A percentile compares a stretch with the other conserved stretches of the same genome.
These are phyloP conservation scores for Ustilago xerochloae DNA, from an alignment of 1,284 basidiomycete genomes.

Conservation along the genomic window DNA sequence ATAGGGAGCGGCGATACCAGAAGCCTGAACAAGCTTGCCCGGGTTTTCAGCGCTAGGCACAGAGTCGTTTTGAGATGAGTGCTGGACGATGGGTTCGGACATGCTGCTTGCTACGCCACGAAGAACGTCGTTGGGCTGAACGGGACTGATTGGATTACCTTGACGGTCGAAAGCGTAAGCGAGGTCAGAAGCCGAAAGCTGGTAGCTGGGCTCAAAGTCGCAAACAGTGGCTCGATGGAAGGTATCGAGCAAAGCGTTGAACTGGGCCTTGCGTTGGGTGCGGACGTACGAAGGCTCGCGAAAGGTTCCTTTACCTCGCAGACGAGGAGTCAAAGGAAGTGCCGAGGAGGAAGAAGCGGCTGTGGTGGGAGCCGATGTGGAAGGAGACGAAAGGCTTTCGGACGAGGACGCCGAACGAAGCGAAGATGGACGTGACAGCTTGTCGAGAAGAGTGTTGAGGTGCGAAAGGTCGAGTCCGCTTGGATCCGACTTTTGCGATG, in stretches of 20 bases:
- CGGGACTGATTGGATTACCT: constrained; percentile 22
- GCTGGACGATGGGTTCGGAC: constrained; percentile 45
- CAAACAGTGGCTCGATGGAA: constrained; percentile 55
- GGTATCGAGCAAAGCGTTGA: constrained; percentile 50
- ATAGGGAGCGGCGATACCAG: constrained; percentile 63
- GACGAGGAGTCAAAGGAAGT: constrained; percentile 38
- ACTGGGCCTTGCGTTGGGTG: constrained; percentile 40
- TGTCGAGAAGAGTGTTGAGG: constrained; percentile 47
- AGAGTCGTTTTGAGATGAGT: constrained; percentile 21
- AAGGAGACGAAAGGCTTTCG: constrained; percentile 4
- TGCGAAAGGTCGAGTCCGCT: constrained; percentile 31
- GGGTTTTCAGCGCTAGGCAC: constrained; percentile 55
- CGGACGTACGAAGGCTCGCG: constrained; percentile 37
- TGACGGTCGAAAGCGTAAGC: constrained; percentile 36
- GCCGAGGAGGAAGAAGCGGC: constrained; percentile 23
- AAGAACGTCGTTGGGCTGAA: constrained; percentile 49
- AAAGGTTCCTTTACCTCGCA: constrained; percentile 36
- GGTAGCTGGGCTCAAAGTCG: constrained; percentile 42
- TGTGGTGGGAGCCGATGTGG: constrained; percentile 10
- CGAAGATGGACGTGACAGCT: constrained; percentile 32
- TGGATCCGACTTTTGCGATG: constrained; percentile 14
- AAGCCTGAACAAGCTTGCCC: constrained; percentile 62
- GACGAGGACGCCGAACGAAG: constrained; percentile 15
- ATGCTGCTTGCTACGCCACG: constrained; percentile 54
- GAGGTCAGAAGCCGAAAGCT: constrained; percentile 47